Evolutionary conservation across 106 monocot genomes (phyloP).

Genomic region (Apostasia ramifera): DNA sequence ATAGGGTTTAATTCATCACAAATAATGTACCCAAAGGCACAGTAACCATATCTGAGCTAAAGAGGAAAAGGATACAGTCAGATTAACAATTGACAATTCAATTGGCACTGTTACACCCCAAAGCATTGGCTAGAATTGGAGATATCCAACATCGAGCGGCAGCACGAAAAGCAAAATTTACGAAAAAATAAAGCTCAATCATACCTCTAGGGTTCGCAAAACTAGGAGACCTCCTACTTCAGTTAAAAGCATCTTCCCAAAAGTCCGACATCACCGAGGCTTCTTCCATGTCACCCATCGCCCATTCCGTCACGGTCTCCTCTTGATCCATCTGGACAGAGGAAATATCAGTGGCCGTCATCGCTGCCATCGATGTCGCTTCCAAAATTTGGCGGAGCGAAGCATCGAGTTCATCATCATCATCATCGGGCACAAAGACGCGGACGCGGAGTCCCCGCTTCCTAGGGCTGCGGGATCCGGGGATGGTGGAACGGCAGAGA

Average conservation of each 20-base stretch:
- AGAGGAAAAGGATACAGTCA: too few relatives aligned
- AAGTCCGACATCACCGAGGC: not conserved
- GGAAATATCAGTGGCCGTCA: not conserved
- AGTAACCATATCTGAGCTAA: too few relatives aligned
- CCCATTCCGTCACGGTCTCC: slow-evolving; percentile 22
- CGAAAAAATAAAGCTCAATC: not conserved
- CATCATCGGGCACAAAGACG: not conserved
- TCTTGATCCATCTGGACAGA: slow-evolving; percentile 29
- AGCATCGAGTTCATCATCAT: not conserved
- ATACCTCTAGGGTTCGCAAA: not conserved
- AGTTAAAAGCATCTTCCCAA: slow-evolving; percentile 6
- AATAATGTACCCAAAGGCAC: too few relatives aligned
- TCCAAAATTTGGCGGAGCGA: not conserved
- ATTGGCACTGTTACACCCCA: too few relatives aligned
- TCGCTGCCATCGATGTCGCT: not conserved
- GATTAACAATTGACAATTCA: too few relatives aligned
- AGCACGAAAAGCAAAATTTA: too few relatives aligned
- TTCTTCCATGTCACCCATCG: not conserved
- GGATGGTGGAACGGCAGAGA: slow-evolving; percentile 45
- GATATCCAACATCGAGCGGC: too few relatives aligned
- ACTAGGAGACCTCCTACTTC: not conserved
- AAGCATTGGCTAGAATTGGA: too few relatives aligned
- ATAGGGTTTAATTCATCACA: too few relatives aligned
- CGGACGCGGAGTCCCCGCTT: not conserved
- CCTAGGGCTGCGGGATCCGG: slow-evolving; percentile 6